phyloP scores from a whole-genome alignment of 2,329 filamentous ascomycete genomes.

The Cordyceps tenuipes region DNA sequence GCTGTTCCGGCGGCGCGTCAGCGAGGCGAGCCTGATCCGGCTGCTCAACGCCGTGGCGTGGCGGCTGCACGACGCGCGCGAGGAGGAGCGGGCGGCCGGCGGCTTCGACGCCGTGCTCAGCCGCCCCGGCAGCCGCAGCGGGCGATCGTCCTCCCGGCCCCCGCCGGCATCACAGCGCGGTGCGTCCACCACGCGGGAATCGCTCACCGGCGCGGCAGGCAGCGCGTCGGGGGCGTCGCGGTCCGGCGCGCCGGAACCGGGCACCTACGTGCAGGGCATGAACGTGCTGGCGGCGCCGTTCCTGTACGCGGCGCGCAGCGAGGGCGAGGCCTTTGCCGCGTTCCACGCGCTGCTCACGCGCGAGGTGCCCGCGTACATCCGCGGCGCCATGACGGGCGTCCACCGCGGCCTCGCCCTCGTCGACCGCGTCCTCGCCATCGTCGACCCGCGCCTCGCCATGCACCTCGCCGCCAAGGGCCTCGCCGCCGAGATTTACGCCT shows the following conservation, averaged over 20 bases:
- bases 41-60: conserved; percentile 92
- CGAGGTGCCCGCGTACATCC: conserved; percentile 88
- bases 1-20: conserved; percentile 91
- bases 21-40: conserved; percentile 88
- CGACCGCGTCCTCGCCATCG: conserved; percentile 83
- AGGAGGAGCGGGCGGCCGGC: conserved; percentile 30
- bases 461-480: conserved; percentile 82
- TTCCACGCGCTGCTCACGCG: conserved; percentile 81
- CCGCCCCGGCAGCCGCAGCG: conserved; percentile 7
- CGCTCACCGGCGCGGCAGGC: background rate
- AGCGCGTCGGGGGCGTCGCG: background rate
- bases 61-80: conserved; percentile 75
- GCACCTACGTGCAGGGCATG: conserved; percentile 97
- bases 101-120: background rate
- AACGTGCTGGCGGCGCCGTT: conserved; percentile 96
- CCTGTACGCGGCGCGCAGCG: conserved; percentile 86
- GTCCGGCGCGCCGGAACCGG: conserved; percentile 48
- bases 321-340: conserved; percentile 87
- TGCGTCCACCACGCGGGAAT: background rate
- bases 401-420: conserved; percentile 86
- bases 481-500: conserved; percentile 91
- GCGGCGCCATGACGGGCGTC: conserved; percentile 94
- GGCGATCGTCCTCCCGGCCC: conserved; percentile 4
- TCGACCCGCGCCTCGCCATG: conserved; percentile 77
- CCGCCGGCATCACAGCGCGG: no score